Evolutionary conservation across 805 yeast species (phyloP), one percentile per base, ranked within the genome.

Genomic region (Grigorovia humatica): DNA sequence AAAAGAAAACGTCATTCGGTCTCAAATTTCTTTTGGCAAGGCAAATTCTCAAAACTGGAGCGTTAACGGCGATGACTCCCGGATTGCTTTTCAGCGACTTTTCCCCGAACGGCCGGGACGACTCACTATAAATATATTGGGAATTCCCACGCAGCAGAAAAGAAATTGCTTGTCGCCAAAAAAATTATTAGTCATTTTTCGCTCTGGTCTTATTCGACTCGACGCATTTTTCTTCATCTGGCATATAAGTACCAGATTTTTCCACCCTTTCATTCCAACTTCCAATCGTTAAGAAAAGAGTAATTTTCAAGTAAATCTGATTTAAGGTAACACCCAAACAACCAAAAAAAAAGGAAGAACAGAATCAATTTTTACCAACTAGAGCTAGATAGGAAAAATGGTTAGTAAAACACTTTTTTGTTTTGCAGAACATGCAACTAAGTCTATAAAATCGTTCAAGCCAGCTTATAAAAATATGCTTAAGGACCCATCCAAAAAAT

Each of bases 401-500:
- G 42, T 38, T 38, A 38, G 42, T 38, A 38, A 38, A 15, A 38
- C 48, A n/a, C 9, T 49, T 15, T 15, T 49, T 2, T 17, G n/a
- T 20, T 42, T 51, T 45, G 53, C 53, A 13, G 53, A 51, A 32
- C 50, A 51, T 30, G 27, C 52, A 15, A 5, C 45, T 8, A 63
- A 57, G 30, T 48, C 70, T 32, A 63, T 66, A 38, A 63, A 69
- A 11, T 67, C 73, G 12, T 64, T 62, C 2, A 58, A 65, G 43
- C 59, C 67, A 47, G 12, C 69, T 19, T 73, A 73, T 53, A 68
- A 67, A 48, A 70, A 73, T 55, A 85, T 85, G 91, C 75, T 86
- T 49, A 78, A 71, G 57, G 83, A 83, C 58, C 89, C 89, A 7
- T 75, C 83, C 1, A 66, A 62, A n/a, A 85, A 85, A 63, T 85